These are phyloP conservation scores for Alternaria postmessia DNA, from an alignment of 2,329 filamentous ascomycete species.

Conservation along the genomic window DNA sequence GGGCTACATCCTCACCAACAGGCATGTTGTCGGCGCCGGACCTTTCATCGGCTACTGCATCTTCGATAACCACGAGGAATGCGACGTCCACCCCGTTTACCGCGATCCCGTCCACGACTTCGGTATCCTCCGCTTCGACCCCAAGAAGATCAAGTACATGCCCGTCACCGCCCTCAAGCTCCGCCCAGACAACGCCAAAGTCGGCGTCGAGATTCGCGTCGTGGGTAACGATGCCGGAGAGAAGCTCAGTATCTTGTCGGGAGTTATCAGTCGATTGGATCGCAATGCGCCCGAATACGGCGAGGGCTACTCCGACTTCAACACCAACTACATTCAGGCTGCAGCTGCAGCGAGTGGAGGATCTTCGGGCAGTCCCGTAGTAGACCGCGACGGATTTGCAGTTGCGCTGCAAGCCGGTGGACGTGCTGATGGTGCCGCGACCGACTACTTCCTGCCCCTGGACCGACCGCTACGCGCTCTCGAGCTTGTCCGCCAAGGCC, in stretches of 20 bases:
- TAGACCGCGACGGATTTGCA: conserved; percentile 91
- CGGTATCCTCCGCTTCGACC: conserved; percentile 94
- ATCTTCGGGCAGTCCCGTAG: conserved; percentile 97
- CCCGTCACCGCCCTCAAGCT: conserved; percentile 80
- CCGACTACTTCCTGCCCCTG: conserved; percentile 95
- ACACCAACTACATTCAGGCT: conserved; percentile 94
- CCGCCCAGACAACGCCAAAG: conserved; percentile 83
- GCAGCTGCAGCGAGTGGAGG: conserved; percentile 96
- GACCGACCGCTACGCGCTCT: conserved; percentile 89
- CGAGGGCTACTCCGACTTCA: conserved; percentile 98
- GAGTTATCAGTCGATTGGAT: conserved; percentile 94
- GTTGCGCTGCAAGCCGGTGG: conserved; percentile 95
- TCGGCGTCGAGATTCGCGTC: conserved; percentile 93
- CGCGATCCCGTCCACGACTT: conserved; percentile 99
- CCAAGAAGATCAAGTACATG: conserved; percentile 97
- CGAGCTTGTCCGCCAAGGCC: conserved; percentile 79
- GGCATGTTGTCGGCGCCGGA: conserved; percentile 90
- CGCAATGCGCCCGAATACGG: conserved; percentile 95
- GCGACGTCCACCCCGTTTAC: conserved; percentile 95
- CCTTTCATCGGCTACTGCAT: conserved; percentile 99
- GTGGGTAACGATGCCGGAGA: conserved; percentile 99
- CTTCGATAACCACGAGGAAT: conserved; percentile 97
- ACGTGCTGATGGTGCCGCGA: conserved; percentile 91
- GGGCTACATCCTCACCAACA: conserved; percentile 70
- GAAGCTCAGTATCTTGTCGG: conserved; percentile 96